Evolutionary conservation across 2,329 filamentous ascomycete species (phyloP), one percentile per base, ranked within the genome.

Genomic region (Fusarium mundagurra): DNA sequence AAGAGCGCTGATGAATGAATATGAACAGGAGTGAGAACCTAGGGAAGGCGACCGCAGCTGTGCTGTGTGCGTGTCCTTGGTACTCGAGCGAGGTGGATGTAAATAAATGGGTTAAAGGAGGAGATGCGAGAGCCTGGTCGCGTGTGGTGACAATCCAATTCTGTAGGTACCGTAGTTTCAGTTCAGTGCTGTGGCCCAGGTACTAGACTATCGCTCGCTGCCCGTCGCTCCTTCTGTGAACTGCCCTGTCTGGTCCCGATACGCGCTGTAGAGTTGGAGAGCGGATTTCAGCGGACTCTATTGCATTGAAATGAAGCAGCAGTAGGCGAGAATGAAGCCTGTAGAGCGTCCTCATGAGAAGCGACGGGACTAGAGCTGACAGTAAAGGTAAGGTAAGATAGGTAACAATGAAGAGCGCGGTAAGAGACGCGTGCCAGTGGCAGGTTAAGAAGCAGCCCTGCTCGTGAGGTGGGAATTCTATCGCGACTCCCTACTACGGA

Each of bases 381-480:
- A 51, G 57, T 60, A 29, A 41, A 53, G 33, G 33, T 38, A 51
- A 38, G 50, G 33, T 48, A 33, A 58, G 50, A 34, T 36, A 34
- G 45, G 57, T 60, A 34, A 60, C 33, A 60, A 60, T 60, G 64
- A 60, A 67, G 67, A 71, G 66, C 69, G 72, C 69, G 71, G 72
- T 59, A 67, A 71, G 71, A 77, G 79, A 81, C 78, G 79, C 79
- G 79, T 81, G 78, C 77, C 72, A 77, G 71, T 74, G 73, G 62
- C 74, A 73, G 71, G 72, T 68, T 64, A 66, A 75, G 76, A 71
- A 71, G 61, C 75, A 76, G 75, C 43, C 67, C 43, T 71, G 57
- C 33, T 44, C 57, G 33, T 51, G 76, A 76, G 78, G 43, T 60
- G 76, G 76, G 78, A 77, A 78, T 75, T 77, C 78, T 78, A 79